Conservation (phyloP, 176 grass and related monocot species). For the Aegilops speltoides region DNA sequence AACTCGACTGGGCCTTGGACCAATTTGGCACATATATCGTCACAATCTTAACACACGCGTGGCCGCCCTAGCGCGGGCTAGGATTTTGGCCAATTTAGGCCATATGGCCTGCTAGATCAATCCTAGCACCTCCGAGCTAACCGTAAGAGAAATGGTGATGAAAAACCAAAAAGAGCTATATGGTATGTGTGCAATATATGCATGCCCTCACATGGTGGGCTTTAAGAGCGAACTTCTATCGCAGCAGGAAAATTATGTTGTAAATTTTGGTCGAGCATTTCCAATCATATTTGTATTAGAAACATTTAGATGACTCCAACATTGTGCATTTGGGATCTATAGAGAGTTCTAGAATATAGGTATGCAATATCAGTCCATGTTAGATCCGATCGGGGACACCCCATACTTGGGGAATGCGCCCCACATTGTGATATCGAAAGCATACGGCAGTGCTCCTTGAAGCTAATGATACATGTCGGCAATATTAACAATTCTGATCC, state of each 20-base stretch:
- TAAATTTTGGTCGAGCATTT: too few species aligned
- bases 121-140: not conserved
- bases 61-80: too few species aligned
- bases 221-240: not conserved
- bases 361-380: not conserved
- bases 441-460: slow-evolving; percentile 23
- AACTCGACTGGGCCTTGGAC: not conserved
- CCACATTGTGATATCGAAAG: slow-evolving; percentile 5
- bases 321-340: not conserved
- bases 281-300: not conserved
- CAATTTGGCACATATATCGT: too few species aligned
- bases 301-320: not conserved
- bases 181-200: too few species aligned
- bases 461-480: slow-evolving; percentile 49
- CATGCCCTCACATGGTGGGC: not conserved
- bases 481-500: slow-evolving; percentile 38
- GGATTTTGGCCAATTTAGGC: not conserved
- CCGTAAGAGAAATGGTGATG: not conserved
- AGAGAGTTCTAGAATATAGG: not conserved
- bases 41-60: too few species aligned
- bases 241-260: too few species aligned
- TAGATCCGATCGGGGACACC: not conserved
- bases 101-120: not conserved
- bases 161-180: not conserved
- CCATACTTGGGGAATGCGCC: slow-evolving; percentile 11